Evolutionary conservation across 179 eudicot species (phyloP), one percentile per base, ranked within the genome.

Genomic region (Camellia oleifera): DNA sequence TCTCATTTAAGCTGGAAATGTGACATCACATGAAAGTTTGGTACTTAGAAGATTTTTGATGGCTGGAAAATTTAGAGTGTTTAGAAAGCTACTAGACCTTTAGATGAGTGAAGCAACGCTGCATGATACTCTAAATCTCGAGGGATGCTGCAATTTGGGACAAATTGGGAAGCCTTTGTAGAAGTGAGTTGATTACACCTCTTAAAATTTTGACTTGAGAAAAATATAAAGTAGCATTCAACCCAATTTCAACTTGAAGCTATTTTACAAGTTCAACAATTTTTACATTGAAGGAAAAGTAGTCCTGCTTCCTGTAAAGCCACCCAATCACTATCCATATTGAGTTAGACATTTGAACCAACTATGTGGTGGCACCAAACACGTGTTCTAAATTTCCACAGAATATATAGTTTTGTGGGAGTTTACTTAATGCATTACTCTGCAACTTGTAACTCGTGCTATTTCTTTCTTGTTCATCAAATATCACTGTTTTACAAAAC

Each of bases 61-160:
- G 68, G 68, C 23, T 64, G 68, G 68, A 50, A 71, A 71, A 45
- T 45, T 69, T 69, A 11, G 12, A 69, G 50, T 70, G 57, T 23
- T 70, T 70, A 9, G 74, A 9, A 48, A 45, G 11, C 2, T 48
- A 70, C 56, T 46, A 20, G 4, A 45, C 74, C 74, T 46, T 70
- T 1, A 18, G 20, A 9, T 46, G 9, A 42, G 48, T 70, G 74
- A 48, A 70, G 74, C 57, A 45, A n/a, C 17, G 32, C 40, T 69
- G 32, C n/a, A 3, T 17, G 9, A 20, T 69, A 26, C 32, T 15
- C 26, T 69, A n/a, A 20, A 5, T 42, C 26, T 69, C n/a, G 14
- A 44, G 74, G 7, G 56, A 69, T 57, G 61, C 61, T 57, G 61
- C 15, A 12, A 46, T 46, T 46, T 69, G n/a, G 45, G 26, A 46